Evolutionary conservation across 192 early-diverging fungal genomes (phyloP), one percentile per base, ranked within the genome.

Genomic region (Entomortierella parvispora): DNA sequence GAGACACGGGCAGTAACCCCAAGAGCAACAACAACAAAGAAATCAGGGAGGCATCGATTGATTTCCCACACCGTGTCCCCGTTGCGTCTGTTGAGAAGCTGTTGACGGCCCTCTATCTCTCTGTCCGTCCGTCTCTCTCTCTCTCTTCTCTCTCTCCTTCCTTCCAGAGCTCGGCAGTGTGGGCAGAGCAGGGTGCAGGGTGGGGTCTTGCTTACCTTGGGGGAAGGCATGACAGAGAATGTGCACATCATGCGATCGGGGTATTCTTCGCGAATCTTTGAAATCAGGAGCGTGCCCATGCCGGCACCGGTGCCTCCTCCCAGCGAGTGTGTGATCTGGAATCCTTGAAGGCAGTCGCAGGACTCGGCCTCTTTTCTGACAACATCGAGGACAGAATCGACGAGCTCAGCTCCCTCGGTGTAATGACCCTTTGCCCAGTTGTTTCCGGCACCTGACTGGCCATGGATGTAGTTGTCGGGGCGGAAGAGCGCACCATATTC

Each of bases 341-440:
- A 99, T 75, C 97, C 97, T 83, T 99, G 97, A 53, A 98, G 89
- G 80, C 91, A 95, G 86, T 99, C 97, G 83, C 92, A 93, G 79
- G 87, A 88, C 81, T 99, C 97, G 48, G 96, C 96, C 84, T 99
- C 96, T 82, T 95, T 95, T 62, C 96, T 93, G 34, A 98, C 92
- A 48, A 98, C 92, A 58, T 99, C 97, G 62, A 99, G 86, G 51
- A 99, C 92, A 46, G 87, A 87, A 82, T 99, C 97, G 42, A 98
- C 94, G 18, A 99, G 86, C 88, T 99, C 97, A 40, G 97, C 96
- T 81, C 97, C 97, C 87, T 99, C 97, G 33, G 97, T 99, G 86
- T 99, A 99, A 84, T 96, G 93, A 69, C 97, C 97, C 84, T 97
- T 97, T 63, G 97, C 97, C 97, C 97, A 99, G 84, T 96, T 95